Conservation (phyloP, 768 basidiomycete species). For the Cyathus striatus region DNA sequence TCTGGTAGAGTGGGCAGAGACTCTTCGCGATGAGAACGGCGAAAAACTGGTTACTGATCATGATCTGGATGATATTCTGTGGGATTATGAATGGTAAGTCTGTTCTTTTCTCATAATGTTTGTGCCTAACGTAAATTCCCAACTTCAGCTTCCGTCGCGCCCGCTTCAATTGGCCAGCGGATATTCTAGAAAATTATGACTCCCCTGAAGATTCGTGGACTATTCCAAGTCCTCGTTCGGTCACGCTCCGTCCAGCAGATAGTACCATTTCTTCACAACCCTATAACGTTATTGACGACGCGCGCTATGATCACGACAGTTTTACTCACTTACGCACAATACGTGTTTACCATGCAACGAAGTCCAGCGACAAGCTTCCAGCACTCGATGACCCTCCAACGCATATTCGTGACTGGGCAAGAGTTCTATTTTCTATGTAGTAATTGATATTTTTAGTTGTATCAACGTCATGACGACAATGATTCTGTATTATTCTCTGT, state of each 20-base stretch:
- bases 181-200: constrained; percentile 28
- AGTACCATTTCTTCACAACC: not conserved
- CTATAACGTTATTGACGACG: constrained; percentile 14
- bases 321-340: constrained; percentile 48
- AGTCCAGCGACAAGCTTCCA: constrained; percentile 15
- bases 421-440: too few relatives aligned
- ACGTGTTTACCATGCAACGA: constrained; percentile 46
- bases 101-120: constrained; percentile 3
- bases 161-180: constrained; percentile 66
- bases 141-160: constrained; percentile 54
- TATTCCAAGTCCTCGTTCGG: not conserved
- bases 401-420: too few relatives aligned
- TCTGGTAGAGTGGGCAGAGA: constrained; percentile 42
- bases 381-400: too few relatives aligned
- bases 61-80: constrained; percentile 36
- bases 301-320: too few relatives aligned
- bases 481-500: too few relatives aligned
- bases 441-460: too few relatives aligned
- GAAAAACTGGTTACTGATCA: constrained; percentile 24
- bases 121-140: constrained; percentile 7
- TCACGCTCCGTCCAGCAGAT: not conserved
- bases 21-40: constrained; percentile 31
- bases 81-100: constrained; percentile 56
- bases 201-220: constrained; percentile 7
- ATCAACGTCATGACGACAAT: too few relatives aligned